Evolutionary conservation across 768 basidiomycete genomes (phyloP), one percentile per base, ranked within the genome.

Genomic region (Fistulinella prunicolor): DNA sequence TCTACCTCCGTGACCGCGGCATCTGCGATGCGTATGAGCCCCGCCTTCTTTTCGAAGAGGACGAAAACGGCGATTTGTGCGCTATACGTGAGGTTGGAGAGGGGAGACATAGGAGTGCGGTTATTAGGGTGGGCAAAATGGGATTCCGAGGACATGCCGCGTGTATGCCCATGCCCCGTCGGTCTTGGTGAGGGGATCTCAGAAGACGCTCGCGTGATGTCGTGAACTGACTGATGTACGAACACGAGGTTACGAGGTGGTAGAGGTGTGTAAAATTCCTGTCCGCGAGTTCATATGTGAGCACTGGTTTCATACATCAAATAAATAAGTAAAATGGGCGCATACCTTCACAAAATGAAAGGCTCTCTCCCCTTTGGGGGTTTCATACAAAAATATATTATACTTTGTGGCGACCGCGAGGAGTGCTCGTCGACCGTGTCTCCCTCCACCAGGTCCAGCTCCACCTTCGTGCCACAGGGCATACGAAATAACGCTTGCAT

Each of bases 221-320:
- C 85, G 39, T 77, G 75, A 4, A 82, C 78, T 28, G 73, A 70
- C 65, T 90, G 89, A 39, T 84, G 76, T 37, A 89, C 79, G 64
- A 93, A 93, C 0, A 73, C 70, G 23, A 91, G 66, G 44, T 68
- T 75, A n/a, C 82, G 80, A 19, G 88, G 79, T 51, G 76, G 78
- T 19, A 84, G 50, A 4, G 90, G 90, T 0, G 82, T 86, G 61
- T 93, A 93, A 55, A 90, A 91, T 64, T 92, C 90, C 89, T 92
- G 56, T 7, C 5, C 35, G n/a, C 20, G 19, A 17, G 36, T 29
- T 17, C 6, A 44, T 37, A 38, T 20, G 14, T 55, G 16, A 61
- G 28, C n/a, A 37, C 30, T 13, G n/a, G n/a, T n/a, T n/a, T n/a
- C n/a, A n/a, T n/a, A n/a, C n/a, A n/a, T n/a, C n/a, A n/a, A n/a